Conservation (phyloP, 2,329 filamentous ascomycete species). For the Teratosphaeria gauchensis region DNA sequence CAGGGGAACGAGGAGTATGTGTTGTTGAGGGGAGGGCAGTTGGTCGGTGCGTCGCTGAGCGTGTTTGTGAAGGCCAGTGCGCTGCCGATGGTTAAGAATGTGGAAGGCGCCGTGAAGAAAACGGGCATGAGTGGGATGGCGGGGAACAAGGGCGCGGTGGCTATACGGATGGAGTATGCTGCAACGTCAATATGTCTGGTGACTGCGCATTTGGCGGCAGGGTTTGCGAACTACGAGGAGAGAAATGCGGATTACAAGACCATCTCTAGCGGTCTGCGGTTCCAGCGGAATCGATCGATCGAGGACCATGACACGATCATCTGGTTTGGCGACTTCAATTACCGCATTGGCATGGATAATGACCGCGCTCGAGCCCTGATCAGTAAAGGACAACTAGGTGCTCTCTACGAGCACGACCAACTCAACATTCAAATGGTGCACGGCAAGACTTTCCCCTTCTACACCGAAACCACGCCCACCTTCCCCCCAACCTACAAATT, state of each 20-base stretch:
- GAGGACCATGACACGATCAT: constrained; percentile 86
- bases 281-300: constrained; percentile 83
- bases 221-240: constrained; percentile 94
- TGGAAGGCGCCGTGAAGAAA: constrained; percentile 93
- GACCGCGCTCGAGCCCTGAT: constrained; percentile 70
- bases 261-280: constrained; percentile 76
- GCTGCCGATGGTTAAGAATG: constrained; percentile 80
- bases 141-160: constrained; percentile 95
- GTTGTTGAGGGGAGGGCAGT: constrained; percentile 78
- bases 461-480: constrained; percentile 77
- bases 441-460: constrained; percentile 79
- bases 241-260: constrained; percentile 87
- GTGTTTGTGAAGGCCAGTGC: constrained; percentile 78
- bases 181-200: constrained; percentile 91
- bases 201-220: constrained; percentile 90
- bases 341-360: constrained; percentile 76
- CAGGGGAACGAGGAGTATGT: constrained; percentile 72
- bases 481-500: constrained; percentile 96
- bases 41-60: constrained; percentile 86
- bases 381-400: constrained; percentile 61
- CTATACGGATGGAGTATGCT: constrained; percentile 88
- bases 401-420: constrained; percentile 85
- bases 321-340: constrained; percentile 98
- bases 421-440: constrained; percentile 95
- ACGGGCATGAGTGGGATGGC: constrained; percentile 92